phyloP scores from a whole-genome alignment of 495 filamentous ascomycete genomes.

The Lasiosphaeria ovina region DNA sequence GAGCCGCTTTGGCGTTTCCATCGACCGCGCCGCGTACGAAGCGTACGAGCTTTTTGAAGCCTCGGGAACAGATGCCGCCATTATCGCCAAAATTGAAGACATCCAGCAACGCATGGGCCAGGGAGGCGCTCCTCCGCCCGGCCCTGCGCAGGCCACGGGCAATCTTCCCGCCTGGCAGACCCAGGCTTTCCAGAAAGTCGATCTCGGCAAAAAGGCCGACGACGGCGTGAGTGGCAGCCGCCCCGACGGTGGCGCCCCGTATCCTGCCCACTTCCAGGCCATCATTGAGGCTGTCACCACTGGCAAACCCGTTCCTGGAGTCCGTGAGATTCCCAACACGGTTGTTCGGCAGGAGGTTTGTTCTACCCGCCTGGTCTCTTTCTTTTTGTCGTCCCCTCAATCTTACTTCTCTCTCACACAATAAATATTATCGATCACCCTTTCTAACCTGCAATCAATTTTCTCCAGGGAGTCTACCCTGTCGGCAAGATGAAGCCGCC shows the following conservation, averaged over 20 bases:
- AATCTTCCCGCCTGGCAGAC: constrained; percentile 44
- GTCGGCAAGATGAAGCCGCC: constrained; percentile 35
- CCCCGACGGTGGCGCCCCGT: constrained; percentile 52
- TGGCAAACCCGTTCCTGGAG: constrained; percentile 82
- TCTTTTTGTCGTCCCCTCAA: background rate
- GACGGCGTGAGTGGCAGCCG: constrained; percentile 15
- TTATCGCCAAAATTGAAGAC: constrained; percentile 27
- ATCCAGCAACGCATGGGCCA: constrained; percentile 25
- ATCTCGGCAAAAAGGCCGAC: constrained; percentile 36
- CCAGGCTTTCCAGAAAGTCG: constrained; percentile 39
- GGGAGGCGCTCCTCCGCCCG: background rate
- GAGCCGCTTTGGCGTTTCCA: constrained; percentile 32
- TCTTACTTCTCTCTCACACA: too few relatives aligned
- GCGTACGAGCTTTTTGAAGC: constrained; percentile 18
- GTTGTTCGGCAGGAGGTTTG: constrained; percentile 59
- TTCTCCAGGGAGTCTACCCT: too few relatives aligned
- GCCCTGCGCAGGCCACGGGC: constrained; percentile 6
- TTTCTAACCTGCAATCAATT: too few relatives aligned
- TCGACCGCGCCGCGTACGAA: constrained; percentile 40
- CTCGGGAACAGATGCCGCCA: constrained; percentile 17
- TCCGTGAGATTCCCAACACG: constrained; percentile 83
- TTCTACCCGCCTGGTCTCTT: background rate
- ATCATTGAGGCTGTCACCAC: constrained; percentile 86
- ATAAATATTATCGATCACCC: too few relatives aligned
- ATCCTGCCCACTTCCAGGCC: constrained; percentile 83